These are phyloP conservation scores for Acer negundo DNA, from an alignment of 345 rosid genomes.

Conservation along the genomic window DNA sequence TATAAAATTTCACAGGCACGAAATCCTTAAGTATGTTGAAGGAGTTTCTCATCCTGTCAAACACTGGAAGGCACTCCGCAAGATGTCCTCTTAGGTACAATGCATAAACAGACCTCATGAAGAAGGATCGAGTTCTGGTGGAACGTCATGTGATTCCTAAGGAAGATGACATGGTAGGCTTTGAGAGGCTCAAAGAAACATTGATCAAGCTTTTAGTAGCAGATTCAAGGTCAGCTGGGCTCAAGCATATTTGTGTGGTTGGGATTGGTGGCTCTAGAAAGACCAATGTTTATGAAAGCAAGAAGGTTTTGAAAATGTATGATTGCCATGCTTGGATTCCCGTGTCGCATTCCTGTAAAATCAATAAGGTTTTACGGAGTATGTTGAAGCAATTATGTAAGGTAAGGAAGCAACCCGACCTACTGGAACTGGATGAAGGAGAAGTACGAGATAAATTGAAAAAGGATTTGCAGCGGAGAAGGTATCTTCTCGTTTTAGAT, in stretches of 20 bases:
- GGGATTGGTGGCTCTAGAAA: not conserved
- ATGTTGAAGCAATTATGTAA: not conserved
- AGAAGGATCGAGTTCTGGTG: slow-evolving; percentile 18
- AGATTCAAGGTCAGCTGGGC: not conserved
- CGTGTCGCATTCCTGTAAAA: not conserved
- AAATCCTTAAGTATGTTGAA: too few relatives aligned
- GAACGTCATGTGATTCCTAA: not conserved
- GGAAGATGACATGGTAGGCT: slow-evolving; percentile 5
- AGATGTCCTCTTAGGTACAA: slow-evolving; percentile 9
- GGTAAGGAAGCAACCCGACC: not conserved
- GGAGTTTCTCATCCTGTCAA: not conserved
- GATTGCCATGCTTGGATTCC: slow-evolving; percentile 9
- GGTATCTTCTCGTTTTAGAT: slow-evolving; percentile 20
- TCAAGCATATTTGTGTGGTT: slow-evolving; percentile 3
- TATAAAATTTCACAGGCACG: not conserved
- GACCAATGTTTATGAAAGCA: not conserved
- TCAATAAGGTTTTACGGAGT: not conserved
- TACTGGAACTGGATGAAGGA: not conserved
- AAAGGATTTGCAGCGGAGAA: not conserved
- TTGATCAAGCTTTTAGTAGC: not conserved
- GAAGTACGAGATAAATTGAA: not conserved
- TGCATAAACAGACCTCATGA: not conserved
- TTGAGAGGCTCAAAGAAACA: not conserved
- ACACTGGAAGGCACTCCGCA: not conserved
- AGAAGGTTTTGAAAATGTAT: not conserved